Percentiles rank a stretch among this genome's conserved stretches.
Conservation (phyloP, 2,329 filamentous ascomycete genomes). For the Coniella vitis region DNA sequence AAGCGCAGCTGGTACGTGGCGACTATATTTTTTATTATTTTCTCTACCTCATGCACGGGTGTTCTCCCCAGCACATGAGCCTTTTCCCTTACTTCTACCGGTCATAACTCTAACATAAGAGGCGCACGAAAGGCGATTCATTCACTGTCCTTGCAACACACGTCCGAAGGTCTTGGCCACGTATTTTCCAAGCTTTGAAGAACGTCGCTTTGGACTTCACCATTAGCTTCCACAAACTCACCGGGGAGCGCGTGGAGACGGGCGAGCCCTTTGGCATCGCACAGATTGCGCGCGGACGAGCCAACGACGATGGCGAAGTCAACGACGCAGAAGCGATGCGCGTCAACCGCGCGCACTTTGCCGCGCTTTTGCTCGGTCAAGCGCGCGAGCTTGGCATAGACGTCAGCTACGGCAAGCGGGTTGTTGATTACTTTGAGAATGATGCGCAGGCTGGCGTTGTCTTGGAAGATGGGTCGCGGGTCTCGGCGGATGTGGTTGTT, state of each 20-base stretch:
- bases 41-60: too few relatives aligned
- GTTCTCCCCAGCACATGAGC: too few relatives aligned
- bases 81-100: not conserved
- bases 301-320: conserved; percentile 3
- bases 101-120: too few relatives aligned
- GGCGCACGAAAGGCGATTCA: conserved; percentile 17
- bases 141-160: conserved; percentile 17
- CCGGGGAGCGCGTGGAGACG: conserved; percentile 17
- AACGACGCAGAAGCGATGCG: not conserved
- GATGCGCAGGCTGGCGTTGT: conserved; percentile 1
- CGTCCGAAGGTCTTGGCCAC: conserved; percentile 18
- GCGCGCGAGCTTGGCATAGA: conserved; percentile 16
- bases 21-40: too few relatives aligned
- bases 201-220: conserved; percentile 14
- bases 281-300: not conserved
- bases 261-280: conserved; percentile 16
- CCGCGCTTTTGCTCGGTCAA: conserved; percentile 18
- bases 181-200: not conserved
- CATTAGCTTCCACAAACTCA: conserved; percentile 20
- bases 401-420: conserved; percentile 18
- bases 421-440: conserved; percentile 15
- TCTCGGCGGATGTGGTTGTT: conserved; percentile 25
- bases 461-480: conserved; percentile 15
- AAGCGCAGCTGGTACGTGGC: conserved; percentile 5
- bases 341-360: conserved; percentile 17